Base-by-base conservation (phyloP, 1,139 yeast genomes). In the Blastobotrys ciferrii region DNA sequence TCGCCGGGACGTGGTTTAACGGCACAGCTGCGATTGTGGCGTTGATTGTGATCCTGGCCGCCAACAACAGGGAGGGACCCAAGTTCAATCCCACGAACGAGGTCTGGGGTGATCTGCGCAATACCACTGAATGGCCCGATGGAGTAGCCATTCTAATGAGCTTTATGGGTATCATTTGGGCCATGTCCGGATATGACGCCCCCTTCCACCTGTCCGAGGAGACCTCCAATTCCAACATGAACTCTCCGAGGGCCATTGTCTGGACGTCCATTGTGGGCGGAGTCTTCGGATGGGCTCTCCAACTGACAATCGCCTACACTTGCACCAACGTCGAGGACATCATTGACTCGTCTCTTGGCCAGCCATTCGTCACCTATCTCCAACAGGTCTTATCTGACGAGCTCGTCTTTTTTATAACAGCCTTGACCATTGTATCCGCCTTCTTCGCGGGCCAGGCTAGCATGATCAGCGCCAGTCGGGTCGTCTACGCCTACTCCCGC, bases 121-220 rank as follows among this genome's bases (percentile, higher is more conserved):
- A 83, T 65, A 78, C 75, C 55, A 80, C 87, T 6, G 87, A 81
- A 15, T 84, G 80, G 76, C 85, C 87, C 3, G 70, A 72, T 48
- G 89, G 89, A 45, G 71, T 82, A 43, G 75, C 85, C 23, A 71
- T 81, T 62, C 67, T 82, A 52, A 73, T 80, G 75, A 72, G 81
- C 15, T 82, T 82, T 63, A 68, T 81, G 60, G 83, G 87, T 23
- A 82, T 78, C 46, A 80, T 82, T 59, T 84, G 89, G 89, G 80
- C 85, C 32, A 82, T 83, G 84, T 77, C 84, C 42, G 89, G 89
- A 17, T 83, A 80, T 59, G 91, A 84, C 62, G 78, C 86, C 17
- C 86, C 89, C 0, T 83, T 82, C 71, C 89, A 84, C 60, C 68
- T 84, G 48, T 75, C 87, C 14, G 92, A 84, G 64, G 88, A 83